These are phyloP conservation scores for Wilcoxina mikolae DNA, from an alignment of 495 filamentous ascomycete genomes.

Conservation along the genomic window DNA sequence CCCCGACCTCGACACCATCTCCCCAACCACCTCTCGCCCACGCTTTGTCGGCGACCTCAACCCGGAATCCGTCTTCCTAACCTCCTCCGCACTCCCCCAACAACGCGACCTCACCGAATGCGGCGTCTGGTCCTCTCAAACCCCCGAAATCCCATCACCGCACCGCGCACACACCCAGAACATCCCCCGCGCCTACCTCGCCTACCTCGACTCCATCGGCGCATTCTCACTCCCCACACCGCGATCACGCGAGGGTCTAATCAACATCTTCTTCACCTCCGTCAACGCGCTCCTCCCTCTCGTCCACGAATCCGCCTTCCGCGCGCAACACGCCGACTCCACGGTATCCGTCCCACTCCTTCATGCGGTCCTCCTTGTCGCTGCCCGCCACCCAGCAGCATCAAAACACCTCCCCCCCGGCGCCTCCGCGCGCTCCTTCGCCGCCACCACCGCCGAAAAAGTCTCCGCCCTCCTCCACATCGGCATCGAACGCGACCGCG, in stretches of 20 bases:
- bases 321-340: conserved; percentile 19
- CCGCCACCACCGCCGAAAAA: conserved; percentile 25
- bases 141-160: conserved; percentile 13
- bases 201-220: conserved; percentile 10
- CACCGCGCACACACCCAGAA: conserved; percentile 19
- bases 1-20: no score
- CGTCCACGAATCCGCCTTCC: conserved; percentile 29
- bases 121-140: conserved; percentile 36
- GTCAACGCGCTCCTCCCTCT: conserved; percentile 28
- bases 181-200: neutral
- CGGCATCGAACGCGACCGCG: conserved; percentile 33
- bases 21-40: neutral
- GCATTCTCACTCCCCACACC: conserved; percentile 16
- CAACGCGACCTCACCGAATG: conserved; percentile 32
- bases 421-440: conserved; percentile 30
- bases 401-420: conserved; percentile 25
- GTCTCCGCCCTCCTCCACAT: conserved; percentile 33
- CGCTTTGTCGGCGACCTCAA: conserved; percentile 39
- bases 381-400: conserved; percentile 34
- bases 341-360: conserved; percentile 28
- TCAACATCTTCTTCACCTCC: conserved; percentile 13
- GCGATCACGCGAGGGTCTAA: conserved; percentile 11
- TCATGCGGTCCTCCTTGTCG: conserved; percentile 35
- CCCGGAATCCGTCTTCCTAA: conserved; percentile 36
- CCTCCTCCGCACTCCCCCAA: conserved; percentile 18